Conservation (phyloP, 176 grass and related monocot genomes). For the Secale cereale region DNA sequence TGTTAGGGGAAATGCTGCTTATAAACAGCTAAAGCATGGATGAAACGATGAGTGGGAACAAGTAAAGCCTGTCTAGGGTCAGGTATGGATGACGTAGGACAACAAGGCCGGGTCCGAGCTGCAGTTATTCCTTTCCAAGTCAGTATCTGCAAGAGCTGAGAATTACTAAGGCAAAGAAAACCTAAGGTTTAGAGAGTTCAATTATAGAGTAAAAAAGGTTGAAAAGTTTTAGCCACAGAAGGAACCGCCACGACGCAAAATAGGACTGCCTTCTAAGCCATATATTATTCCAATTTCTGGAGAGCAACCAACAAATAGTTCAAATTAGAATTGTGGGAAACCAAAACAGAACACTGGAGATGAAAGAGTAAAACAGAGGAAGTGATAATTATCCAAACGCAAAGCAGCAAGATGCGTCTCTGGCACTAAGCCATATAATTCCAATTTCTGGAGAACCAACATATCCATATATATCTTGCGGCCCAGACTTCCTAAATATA, state of each 20-base stretch:
- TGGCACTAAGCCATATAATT: not conserved
- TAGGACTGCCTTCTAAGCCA: not conserved
- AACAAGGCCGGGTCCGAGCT: not conserved
- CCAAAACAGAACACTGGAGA: not conserved
- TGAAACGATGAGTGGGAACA: not conserved
- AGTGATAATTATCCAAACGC: too few relatives aligned
- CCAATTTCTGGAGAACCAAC: not conserved
- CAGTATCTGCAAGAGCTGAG: not conserved
- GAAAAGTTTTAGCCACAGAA: not conserved
- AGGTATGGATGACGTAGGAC: not conserved
- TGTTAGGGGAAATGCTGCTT: not conserved
- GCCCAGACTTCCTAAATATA: not conserved
- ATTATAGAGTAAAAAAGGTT: not conserved
- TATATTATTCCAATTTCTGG: not conserved
- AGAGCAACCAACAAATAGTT: not conserved
- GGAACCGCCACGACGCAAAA: not conserved
- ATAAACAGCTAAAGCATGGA: not conserved
- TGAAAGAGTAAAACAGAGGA: not conserved
- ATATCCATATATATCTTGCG: not conserved
- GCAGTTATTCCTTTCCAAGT: not conserved
- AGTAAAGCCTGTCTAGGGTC: conserved; percentile 2
- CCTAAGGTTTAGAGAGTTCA: not conserved
- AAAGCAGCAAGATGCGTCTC: not conserved
- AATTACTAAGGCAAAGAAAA: not conserved
- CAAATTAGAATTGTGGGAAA: not conserved